Conservation (phyloP, 2,329 filamentous ascomycete genomes). For the Ascocoryne sarcoides region DNA sequence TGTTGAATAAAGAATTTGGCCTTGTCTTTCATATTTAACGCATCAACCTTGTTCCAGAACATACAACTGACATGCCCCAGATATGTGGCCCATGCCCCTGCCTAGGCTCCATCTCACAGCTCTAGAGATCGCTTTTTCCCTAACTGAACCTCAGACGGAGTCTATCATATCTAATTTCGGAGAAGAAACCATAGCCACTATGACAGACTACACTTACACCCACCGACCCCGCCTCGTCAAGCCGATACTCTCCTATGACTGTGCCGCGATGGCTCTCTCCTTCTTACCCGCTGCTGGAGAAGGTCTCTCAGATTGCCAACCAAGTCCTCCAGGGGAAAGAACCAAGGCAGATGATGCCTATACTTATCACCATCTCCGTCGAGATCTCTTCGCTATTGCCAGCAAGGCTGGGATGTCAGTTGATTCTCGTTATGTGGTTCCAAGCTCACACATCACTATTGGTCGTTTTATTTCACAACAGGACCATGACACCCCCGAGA, state of each 20-base stretch:
- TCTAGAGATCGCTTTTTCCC: conserved; percentile 76
- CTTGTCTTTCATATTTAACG: background rate
- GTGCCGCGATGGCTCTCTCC: conserved; percentile 75
- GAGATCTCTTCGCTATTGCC: conserved; percentile 61
- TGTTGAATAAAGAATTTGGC: background rate
- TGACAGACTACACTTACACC: conserved; percentile 57
- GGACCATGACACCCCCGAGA: conserved; percentile 48
- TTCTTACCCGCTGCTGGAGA: conserved; percentile 75
- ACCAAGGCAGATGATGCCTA: conserved; percentile 52
- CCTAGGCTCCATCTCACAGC: conserved; percentile 75
- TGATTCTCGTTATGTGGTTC: conserved; percentile 75
- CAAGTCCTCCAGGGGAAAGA: conserved; percentile 22
- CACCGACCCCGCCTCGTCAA: conserved; percentile 71
- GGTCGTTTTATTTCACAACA: conserved; percentile 65
- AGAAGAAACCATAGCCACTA: conserved; percentile 41
- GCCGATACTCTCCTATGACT: conserved; percentile 75
- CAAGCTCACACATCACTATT: conserved; percentile 82
- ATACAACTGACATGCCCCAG: too few relatives aligned
- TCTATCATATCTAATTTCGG: conserved; percentile 50
- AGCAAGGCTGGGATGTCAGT: conserved; percentile 57
- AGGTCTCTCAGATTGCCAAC: conserved; percentile 25
- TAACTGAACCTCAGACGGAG: conserved; percentile 59
- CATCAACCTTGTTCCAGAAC: background rate
- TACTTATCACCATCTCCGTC: conserved; percentile 84
- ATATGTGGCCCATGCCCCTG: conserved; percentile 77